Evolutionary conservation across 768 basidiomycete genomes (phyloP).

Genomic region (Boletus edulis): DNA sequence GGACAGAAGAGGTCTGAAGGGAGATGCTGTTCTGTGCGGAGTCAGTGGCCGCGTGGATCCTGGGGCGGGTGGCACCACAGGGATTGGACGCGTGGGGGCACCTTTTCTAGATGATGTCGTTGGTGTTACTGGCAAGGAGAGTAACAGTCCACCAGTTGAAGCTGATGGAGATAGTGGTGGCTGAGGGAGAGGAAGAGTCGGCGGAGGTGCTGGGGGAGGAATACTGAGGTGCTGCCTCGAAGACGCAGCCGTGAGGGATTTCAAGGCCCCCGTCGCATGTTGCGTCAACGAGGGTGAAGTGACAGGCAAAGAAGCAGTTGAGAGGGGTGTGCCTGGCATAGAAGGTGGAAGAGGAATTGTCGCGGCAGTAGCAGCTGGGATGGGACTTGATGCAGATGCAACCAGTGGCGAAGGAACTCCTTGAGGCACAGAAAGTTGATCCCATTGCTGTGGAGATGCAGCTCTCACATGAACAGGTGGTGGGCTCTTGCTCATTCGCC

Average conservation of each 20-base stretch:
- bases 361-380: slow-evolving; percentile 1
- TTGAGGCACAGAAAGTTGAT: slow-evolving; percentile 2
- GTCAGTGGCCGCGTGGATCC: slow-evolving; percentile 15
- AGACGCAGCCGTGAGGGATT: slow-evolving; percentile 6
- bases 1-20: slow-evolving; percentile 22
- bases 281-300: background rate
- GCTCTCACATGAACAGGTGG: slow-evolving; percentile 15
- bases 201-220: slow-evolving; percentile 31
- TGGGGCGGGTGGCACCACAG: slow-evolving; percentile 7
- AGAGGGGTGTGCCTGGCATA: slow-evolving; percentile 18
- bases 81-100: slow-evolving; percentile 15
- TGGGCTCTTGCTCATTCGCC: slow-evolving; percentile 28
- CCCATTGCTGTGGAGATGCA: slow-evolving; percentile 9
- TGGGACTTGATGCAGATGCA: slow-evolving; percentile 6
- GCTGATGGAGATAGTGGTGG: slow-evolving; percentile 19
- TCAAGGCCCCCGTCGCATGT: slow-evolving; percentile 2
- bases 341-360: slow-evolving; percentile 19
- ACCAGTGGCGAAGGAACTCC: slow-evolving; percentile 9
- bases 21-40: slow-evolving; percentile 17
- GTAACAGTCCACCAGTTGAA: background rate
- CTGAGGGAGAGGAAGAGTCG: slow-evolving; percentile 30
- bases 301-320: slow-evolving; percentile 11
- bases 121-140: background rate
- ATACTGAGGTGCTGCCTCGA: slow-evolving; percentile 29
- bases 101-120: slow-evolving; percentile 7